Conservation (phyloP, 2,329 filamentous ascomycete species). For the Sordariomycetes sp. region DNA sequence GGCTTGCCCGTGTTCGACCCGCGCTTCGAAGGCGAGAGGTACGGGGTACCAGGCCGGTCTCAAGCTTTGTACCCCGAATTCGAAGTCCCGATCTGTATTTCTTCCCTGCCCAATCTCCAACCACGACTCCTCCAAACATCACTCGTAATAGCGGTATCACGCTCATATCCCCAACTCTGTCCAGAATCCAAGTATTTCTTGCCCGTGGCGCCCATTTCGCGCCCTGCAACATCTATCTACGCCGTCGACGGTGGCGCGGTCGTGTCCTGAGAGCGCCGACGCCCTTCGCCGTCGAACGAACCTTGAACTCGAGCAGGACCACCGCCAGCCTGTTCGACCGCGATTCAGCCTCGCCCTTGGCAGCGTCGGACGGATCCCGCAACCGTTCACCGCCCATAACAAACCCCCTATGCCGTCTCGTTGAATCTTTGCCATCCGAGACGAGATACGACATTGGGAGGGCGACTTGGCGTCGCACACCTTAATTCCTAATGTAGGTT, state of each 20-base stretch:
- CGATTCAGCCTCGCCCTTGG: background rate
- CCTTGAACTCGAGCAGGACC: background rate
- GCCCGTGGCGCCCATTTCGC: background rate
- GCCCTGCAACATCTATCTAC: background rate
- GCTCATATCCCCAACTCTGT: background rate
- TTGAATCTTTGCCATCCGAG: background rate
- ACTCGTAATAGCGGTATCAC: background rate
- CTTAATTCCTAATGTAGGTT: constrained; percentile 3
- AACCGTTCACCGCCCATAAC: background rate
- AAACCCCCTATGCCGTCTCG: background rate
- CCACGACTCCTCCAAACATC: background rate
- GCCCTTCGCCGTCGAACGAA: background rate
- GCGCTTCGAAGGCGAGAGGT: background rate
- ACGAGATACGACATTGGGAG: constrained; percentile 1
- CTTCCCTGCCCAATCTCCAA: constrained; percentile 4
- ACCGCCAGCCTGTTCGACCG: too few relatives aligned
- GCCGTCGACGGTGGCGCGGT: background rate
- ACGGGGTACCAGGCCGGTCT: background rate
- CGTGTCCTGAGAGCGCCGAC: too few relatives aligned
- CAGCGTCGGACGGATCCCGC: background rate
- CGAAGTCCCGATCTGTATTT: constrained; percentile 1
- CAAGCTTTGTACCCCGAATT: background rate
- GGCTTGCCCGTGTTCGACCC: background rate
- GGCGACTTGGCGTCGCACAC: background rate
- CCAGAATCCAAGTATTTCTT: background rate